phyloP scores from a whole-genome alignment of 1,284 basidiomycete genomes.

The Trametes versicolor region DNA sequence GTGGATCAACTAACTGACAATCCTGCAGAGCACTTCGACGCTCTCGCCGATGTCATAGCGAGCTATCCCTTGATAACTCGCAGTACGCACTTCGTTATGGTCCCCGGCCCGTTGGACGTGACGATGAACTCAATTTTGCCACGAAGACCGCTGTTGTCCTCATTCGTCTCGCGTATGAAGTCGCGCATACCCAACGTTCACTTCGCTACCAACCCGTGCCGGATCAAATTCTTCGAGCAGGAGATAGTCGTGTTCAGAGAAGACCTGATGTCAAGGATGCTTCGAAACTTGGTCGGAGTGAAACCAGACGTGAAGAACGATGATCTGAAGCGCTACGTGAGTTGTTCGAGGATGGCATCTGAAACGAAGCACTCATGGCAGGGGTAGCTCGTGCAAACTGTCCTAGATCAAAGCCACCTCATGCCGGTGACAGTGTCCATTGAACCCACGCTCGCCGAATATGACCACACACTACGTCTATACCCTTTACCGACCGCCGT shows the following conservation, averaged over 20 bases:
- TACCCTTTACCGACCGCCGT: slow-evolving; percentile 96
- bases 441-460: slow-evolving; percentile 91
- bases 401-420: slow-evolving; percentile 93
- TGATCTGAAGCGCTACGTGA: slow-evolving; percentile 88
- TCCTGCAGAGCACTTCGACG: slow-evolving; percentile 81
- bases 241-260: slow-evolving; percentile 96
- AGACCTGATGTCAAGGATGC: slow-evolving; percentile 93
- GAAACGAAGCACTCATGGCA: neutral
- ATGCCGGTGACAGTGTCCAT: slow-evolving; percentile 86
- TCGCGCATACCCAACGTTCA: slow-evolving; percentile 80
- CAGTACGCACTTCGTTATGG: slow-evolving; percentile 90
- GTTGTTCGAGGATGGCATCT: slow-evolving; percentile 38
- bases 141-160: slow-evolving; percentile 79
- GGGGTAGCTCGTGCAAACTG: slow-evolving; percentile 88
- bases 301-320: slow-evolving; percentile 80
- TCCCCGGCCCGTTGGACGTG: slow-evolving; percentile 94
- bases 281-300: slow-evolving; percentile 89
- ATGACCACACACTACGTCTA: slow-evolving; percentile 91
- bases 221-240: slow-evolving; percentile 95
- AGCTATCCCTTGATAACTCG: slow-evolving; percentile 83
- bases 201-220: slow-evolving; percentile 93
- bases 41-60: slow-evolving; percentile 85
- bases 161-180: slow-evolving; percentile 75
- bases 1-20: neutral
- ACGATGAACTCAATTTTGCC: slow-evolving; percentile 83